These are phyloP conservation scores for Talaromyces thailandensis DNA, from an alignment of 495 filamentous ascomycete genomes.

Conservation along the genomic window DNA sequence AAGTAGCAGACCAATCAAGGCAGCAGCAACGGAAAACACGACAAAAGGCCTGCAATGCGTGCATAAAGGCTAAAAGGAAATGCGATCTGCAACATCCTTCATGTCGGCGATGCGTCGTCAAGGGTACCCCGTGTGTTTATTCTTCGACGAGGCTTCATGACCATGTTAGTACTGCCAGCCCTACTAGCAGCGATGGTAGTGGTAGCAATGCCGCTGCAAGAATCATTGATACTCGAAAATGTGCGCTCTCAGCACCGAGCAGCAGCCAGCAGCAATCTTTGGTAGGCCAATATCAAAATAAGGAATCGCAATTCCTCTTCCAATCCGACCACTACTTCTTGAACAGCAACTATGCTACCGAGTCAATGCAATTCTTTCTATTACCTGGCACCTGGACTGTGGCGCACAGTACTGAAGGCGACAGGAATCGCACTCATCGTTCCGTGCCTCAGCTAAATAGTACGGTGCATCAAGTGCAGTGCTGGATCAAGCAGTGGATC, in stretches of 20 bases:
- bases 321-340: neutral
- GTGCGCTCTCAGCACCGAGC: neutral
- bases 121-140: conserved; percentile 35
- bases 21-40: conserved; percentile 14
- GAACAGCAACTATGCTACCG: neutral
- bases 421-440: neutral
- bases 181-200: neutral
- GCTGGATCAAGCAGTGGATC: conserved; percentile 4
- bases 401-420: neutral
- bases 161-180: neutral
- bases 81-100: conserved; percentile 40
- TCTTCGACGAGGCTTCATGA: conserved; percentile 10
- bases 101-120: conserved; percentile 37
- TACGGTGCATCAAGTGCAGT: neutral
- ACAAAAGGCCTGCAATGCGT: conserved; percentile 42
- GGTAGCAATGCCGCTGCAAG: neutral
- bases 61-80: conserved; percentile 43
- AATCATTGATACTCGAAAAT: neutral
- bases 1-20: neutral
- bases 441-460: neutral
- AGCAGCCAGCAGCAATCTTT: neutral
- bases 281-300: neutral
- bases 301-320: neutral
- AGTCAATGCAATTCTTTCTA: neutral
- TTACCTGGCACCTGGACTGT: neutral